Evolutionary conservation across 2,329 filamentous ascomycete genomes (phyloP), one percentile per base, ranked within the genome.

Genomic region (Ophiostoma australiae): DNA sequence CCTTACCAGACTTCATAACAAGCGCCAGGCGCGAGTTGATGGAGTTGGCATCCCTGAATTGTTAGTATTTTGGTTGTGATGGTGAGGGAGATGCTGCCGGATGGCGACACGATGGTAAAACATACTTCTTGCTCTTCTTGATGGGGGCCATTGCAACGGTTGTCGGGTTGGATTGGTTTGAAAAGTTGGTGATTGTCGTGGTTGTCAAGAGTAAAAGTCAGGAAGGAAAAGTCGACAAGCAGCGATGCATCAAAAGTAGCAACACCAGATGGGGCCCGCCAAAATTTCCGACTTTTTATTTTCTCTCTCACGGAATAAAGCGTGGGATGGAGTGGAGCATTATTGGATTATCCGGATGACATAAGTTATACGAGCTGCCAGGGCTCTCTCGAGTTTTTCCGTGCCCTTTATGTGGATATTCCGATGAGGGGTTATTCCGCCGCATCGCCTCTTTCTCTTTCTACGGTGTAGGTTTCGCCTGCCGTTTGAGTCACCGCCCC

Each of bases 1-100:
- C 93, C 82, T 91, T 91, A 79, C 88, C 87, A 75, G 83, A 86
- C 83, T 88, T 88, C 84, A 88, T 86, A 75, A 88, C 86, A 80
- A 88, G 83, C 79, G 85, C 85, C 76, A 87, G 81, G 81, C 85
- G 85, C 80, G 84, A 85, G 82, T 85, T 86, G 82, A 86, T 84
- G 81, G 74, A 75, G 74, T 74, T 74, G 72, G 73, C 70, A 39
- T 75, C 73, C 70, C 72, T 74, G 52, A 8, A 1, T 33, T 67
- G 66, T 44, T 67, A 44, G 66, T 31, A 37, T 41, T 41, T 5
- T 15, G 37, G 17, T 41, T 41, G 39, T 4, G 39, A 41, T 41
- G 39, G 27, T 31, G 27, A 31, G 27, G 27, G 27, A 31, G 58
- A 33, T 11, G 58, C n/a, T n/a, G 44, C 6, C 8, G 52, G 2